Evolutionary conservation across 495 filamentous ascomycete species (phyloP).

Genomic region (Penicillium waksmanii): DNA sequence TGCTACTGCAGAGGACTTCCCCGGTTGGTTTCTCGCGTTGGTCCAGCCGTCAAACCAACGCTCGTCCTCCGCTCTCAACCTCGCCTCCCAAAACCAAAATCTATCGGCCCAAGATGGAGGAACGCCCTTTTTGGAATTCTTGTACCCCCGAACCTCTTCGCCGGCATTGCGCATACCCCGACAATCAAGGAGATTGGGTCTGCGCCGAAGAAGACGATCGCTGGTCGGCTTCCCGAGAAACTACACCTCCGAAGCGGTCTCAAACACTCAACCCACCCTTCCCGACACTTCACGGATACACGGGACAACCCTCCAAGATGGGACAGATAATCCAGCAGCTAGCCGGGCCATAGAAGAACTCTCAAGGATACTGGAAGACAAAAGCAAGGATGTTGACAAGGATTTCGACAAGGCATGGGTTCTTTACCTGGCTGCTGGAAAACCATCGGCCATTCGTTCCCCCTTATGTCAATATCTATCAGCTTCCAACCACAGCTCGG

Average conservation of each 20-base stretch:
- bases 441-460: constrained; percentile 29
- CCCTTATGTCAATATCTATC: constrained; percentile 45
- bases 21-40: constrained; percentile 47
- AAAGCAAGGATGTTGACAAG: constrained; percentile 29
- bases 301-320: neutral
- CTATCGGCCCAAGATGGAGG: constrained; percentile 23
- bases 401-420: constrained; percentile 43
- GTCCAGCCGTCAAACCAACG: constrained; percentile 28
- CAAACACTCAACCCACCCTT: constrained; percentile 12
- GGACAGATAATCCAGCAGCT: neutral
- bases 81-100: constrained; percentile 13
- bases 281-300: neutral
- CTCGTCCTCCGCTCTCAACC: constrained; percentile 20
- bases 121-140: constrained; percentile 44
- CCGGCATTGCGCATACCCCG: constrained; percentile 28
- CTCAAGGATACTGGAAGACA: constrained; percentile 21
- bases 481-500: constrained; percentile 32
- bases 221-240: constrained; percentile 29
- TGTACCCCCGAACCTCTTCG: constrained; percentile 41
- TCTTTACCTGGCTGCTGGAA: constrained; percentile 36
- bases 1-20: constrained; percentile 58
- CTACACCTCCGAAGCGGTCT: constrained; percentile 33
- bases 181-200: constrained; percentile 27
- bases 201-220: constrained; percentile 36
- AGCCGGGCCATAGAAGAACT: constrained; percentile 21